A percentile compares a stretch with the other conserved stretches of the same genome.
These are phyloP conservation scores for Cubamyces sp. DNA, from an alignment of 768 basidiomycete species.

Conservation along the genomic window DNA sequence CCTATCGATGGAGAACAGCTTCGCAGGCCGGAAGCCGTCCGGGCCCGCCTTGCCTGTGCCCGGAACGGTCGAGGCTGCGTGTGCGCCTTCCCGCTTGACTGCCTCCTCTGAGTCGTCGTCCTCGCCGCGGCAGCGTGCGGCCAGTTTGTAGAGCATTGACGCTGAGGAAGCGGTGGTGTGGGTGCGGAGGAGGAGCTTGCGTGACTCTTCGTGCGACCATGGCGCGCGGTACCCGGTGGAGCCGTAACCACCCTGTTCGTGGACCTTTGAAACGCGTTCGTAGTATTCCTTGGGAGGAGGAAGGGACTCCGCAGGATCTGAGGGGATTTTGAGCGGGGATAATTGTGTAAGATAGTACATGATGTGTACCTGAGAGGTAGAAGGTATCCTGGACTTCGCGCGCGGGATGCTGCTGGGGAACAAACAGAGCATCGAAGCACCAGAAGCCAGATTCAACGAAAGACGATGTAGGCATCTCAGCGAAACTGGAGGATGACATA, in stretches of 20 bases:
- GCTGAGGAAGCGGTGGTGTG: slow-evolving; percentile 97
- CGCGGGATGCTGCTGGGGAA: slow-evolving; percentile 98
- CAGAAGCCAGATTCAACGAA: slow-evolving; percentile 99
- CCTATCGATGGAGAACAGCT: slow-evolving; percentile 95
- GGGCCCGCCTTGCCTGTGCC: slow-evolving; percentile 34
- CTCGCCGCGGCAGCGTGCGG: slow-evolving; percentile 78
- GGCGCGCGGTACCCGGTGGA: slow-evolving; percentile 97
- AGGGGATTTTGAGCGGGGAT: neutral
- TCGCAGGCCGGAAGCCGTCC: slow-evolving; percentile 89
- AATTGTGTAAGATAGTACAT: neutral
- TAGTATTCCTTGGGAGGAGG: slow-evolving; percentile 84
- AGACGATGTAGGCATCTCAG: slow-evolving; percentile 96
- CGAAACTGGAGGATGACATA: slow-evolving; percentile 61
- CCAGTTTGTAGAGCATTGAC: slow-evolving; percentile 92
- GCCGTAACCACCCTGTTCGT: slow-evolving; percentile 86
- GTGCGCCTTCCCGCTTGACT: slow-evolving; percentile 32
- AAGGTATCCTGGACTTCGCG: slow-evolving; percentile 98
- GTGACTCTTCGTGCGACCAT: slow-evolving; percentile 91
- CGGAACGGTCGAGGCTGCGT: slow-evolving; percentile 43
- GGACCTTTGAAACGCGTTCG: slow-evolving; percentile 78
- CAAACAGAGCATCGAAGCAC: slow-evolving; percentile 98
- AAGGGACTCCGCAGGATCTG: slow-evolving; percentile 80
- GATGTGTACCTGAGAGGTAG: slow-evolving; percentile 83
- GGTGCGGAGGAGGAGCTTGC: slow-evolving; percentile 90
- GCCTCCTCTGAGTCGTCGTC: slow-evolving; percentile 35